Conservation (phyloP, 2,329 filamentous ascomycete genomes). For the Drechslerella dactyloides region DNA sequence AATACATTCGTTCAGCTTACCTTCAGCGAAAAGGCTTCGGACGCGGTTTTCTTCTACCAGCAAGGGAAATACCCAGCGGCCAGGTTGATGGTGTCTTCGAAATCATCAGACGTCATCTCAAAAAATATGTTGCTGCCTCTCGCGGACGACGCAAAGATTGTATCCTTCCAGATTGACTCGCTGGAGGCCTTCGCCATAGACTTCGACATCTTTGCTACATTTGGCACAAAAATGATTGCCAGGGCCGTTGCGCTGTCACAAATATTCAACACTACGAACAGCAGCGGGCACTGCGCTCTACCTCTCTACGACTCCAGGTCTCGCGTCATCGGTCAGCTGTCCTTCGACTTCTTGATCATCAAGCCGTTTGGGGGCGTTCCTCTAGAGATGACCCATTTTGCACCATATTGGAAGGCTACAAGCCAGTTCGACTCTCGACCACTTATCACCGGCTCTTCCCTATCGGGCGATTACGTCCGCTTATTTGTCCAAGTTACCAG, state of each 20-base stretch:
- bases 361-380: conserved; percentile 93
- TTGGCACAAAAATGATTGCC: conserved; percentile 95
- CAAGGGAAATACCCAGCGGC: conserved; percentile 95
- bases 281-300: conserved; percentile 79
- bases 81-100: conserved; percentile 93
- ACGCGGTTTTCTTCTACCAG: conserved; percentile 93
- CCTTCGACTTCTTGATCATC: conserved; percentile 93
- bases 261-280: conserved; percentile 78
- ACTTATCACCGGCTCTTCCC: conserved; percentile 89
- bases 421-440: conserved; percentile 87
- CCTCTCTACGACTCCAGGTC: conserved; percentile 92
- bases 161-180: conserved; percentile 95
- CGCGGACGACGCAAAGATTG: conserved; percentile 89
- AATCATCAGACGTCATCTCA: conserved; percentile 92
- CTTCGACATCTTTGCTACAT: conserved; percentile 96
- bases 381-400: conserved; percentile 95
- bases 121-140: conserved; percentile 95
- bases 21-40: conserved; percentile 75
- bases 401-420: conserved; percentile 99
- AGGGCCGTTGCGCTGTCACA: conserved; percentile 90
- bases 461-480: conserved; percentile 93
- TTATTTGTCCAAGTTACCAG: conserved; percentile 90
- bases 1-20: conserved; percentile 94
- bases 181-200: conserved; percentile 91
- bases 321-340: conserved; percentile 89